These are phyloP conservation scores for Fusarium staphyleae DNA, from an alignment of 2,329 filamentous ascomycete species.

Conservation along the genomic window DNA sequence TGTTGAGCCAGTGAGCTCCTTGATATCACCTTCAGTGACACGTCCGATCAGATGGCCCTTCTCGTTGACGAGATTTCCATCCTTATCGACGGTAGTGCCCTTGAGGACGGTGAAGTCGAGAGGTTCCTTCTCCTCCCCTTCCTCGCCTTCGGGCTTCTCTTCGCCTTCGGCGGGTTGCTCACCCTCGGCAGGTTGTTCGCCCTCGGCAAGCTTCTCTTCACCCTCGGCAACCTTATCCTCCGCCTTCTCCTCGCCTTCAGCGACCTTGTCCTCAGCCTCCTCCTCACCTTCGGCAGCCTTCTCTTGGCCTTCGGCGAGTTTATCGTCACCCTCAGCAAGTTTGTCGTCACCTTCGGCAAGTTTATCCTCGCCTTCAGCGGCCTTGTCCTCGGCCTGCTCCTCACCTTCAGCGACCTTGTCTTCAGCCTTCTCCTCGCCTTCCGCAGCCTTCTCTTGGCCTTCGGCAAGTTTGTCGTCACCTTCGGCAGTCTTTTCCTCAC, in stretches of 20 bases:
- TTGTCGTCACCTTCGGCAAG: slow-evolving; percentile 5
- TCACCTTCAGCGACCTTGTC: slow-evolving; percentile 5
- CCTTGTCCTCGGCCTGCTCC: slow-evolving; percentile 7
- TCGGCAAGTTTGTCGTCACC: slow-evolving; percentile 40
- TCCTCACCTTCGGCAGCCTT: slow-evolving; percentile 12
- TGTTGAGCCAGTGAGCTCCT: slow-evolving; percentile 69
- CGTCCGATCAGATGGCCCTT: slow-evolving; percentile 66
- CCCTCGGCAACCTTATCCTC: slow-evolving; percentile 1
- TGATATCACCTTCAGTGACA: slow-evolving; percentile 68
- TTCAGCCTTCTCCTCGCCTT: slow-evolving; percentile 17
- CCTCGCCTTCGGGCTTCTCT: slow-evolving; percentile 9
- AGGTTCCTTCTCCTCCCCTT: neutral
- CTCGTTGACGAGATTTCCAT: slow-evolving; percentile 62
- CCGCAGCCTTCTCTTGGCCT: slow-evolving; percentile 2
- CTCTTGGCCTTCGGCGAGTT: slow-evolving; percentile 35
- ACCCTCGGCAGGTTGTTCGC: slow-evolving; percentile 6
- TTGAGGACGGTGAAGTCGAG: slow-evolving; percentile 32
- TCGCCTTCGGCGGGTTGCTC: slow-evolving; percentile 16
- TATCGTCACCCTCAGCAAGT: slow-evolving; percentile 16
- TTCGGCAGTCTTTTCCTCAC: slow-evolving; percentile 3
- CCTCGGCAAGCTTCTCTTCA: slow-evolving; percentile 8
- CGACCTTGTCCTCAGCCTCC: slow-evolving; percentile 8
- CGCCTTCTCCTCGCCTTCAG: slow-evolving; percentile 9
- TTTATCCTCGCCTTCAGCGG: slow-evolving; percentile 7
- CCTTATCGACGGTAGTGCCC: slow-evolving; percentile 63